A percentile compares a stretch with the other conserved stretches of the same genome.
phyloP scores from a whole-genome alignment of 2,329 filamentous ascomycete genomes.

The Juglanconis sp. region DNA sequence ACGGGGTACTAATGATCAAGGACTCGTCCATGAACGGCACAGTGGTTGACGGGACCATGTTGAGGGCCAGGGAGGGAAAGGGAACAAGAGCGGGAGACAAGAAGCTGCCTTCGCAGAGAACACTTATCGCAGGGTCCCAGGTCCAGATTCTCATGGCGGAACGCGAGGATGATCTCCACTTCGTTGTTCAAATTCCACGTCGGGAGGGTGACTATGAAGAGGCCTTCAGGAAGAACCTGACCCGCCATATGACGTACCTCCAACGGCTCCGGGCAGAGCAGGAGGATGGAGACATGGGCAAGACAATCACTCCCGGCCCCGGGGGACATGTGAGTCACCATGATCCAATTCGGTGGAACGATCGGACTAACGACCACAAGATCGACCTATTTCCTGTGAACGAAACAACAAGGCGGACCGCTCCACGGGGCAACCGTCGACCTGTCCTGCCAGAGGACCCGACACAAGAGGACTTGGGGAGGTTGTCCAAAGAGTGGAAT shows the following conservation, averaged over 20 bases:
- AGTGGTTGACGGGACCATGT: constrained; percentile 69
- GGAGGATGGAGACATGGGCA: constrained; percentile 27
- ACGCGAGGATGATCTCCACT: constrained; percentile 61
- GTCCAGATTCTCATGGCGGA: constrained; percentile 65
- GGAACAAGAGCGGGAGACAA: constrained; percentile 28
- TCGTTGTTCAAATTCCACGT: constrained; percentile 80
- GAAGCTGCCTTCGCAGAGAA: constrained; percentile 38
- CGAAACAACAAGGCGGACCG: constrained; percentile 5
- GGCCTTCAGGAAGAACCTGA: constrained; percentile 66
- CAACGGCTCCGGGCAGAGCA: constrained; percentile 27
- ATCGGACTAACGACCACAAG: constrained; percentile 12
- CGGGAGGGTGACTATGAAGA: constrained; percentile 64
- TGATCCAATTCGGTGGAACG: constrained; percentile 6
- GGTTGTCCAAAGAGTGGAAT: constrained; percentile 66
- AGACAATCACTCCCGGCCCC: constrained; percentile 46
- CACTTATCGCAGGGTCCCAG: constrained; percentile 68
- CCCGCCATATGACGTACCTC: constrained; percentile 56
- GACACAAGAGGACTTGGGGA: constrained; percentile 32
- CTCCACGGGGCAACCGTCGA: not conserved
- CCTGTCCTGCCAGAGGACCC: constrained; percentile 20
- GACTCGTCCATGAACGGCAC: constrained; percentile 97
- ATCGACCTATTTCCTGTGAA: constrained; percentile 29
- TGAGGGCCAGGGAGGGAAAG: constrained; percentile 45
- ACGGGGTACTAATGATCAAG: constrained; percentile 84
- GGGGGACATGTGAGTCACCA: constrained; percentile 41